Evolutionary conservation across 2,329 filamentous ascomycete species (phyloP).

Genomic region (Colletotrichum aenigma): DNA sequence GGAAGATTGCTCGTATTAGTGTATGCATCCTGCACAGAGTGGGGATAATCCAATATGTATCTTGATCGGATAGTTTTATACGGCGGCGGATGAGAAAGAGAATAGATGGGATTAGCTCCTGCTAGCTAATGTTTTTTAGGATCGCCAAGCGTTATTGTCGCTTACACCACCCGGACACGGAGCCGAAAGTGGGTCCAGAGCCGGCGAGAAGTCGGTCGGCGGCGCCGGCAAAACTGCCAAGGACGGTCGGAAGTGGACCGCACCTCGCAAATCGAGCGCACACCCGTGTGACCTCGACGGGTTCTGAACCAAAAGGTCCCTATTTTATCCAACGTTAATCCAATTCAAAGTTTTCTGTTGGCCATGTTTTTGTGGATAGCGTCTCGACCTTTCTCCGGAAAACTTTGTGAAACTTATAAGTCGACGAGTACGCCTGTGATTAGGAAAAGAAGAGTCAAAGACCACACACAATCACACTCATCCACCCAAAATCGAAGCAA

Average conservation of each 20-base stretch:
- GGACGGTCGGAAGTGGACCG: neutral
- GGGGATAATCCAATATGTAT: neutral
- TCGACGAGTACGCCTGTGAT: neutral
- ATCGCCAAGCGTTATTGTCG: neutral
- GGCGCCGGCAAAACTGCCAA: neutral
- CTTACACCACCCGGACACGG: neutral
- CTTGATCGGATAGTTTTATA: fast-evolving
- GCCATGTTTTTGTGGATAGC: neutral
- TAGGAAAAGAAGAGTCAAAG: neutral
- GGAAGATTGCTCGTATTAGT: neutral
- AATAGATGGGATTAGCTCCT: neutral
- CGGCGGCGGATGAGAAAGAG: neutral
- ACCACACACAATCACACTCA: neutral
- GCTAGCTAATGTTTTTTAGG: neutral
- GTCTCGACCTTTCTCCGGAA: neutral
- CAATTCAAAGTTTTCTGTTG: neutral
- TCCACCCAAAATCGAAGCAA: neutral
- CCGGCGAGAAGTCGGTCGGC: neutral
- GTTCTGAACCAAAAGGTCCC: neutral
- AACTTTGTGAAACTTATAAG: neutral
- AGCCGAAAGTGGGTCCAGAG: neutral
- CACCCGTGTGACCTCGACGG: neutral
- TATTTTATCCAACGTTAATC: neutral
- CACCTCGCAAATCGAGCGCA: neutral
- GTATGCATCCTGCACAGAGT: neutral